Conservation (phyloP, 768 basidiomycete species). For the Rhizopogon sp. region DNA sequence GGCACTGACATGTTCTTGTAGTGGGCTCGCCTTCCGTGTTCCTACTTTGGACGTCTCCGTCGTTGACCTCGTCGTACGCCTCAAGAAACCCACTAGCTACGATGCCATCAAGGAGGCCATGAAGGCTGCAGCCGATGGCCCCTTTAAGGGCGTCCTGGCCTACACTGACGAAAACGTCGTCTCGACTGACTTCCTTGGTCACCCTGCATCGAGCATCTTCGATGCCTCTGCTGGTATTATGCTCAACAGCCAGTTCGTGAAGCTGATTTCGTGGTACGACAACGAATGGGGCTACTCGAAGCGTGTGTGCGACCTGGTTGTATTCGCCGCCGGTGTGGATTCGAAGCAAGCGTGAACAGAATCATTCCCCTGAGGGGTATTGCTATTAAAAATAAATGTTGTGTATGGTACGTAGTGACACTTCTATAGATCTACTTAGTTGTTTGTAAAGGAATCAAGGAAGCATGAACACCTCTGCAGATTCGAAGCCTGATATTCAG, state of each 20-base stretch:
- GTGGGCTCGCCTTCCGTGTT: conserved; percentile 95
- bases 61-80: conserved; percentile 92
- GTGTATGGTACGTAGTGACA: not conserved
- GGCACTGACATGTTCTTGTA: conserved; percentile 22
- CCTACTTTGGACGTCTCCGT: conserved; percentile 96
- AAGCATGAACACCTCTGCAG: no score
- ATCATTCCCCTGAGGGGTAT: not conserved
- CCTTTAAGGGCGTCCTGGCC: conserved; percentile 69
- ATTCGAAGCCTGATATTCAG: no score
- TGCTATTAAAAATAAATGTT: not conserved
- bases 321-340: conserved; percentile 77
- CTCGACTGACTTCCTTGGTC: conserved; percentile 88
- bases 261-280: conserved; percentile 95
- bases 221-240: conserved; percentile 91
- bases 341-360: conserved; percentile 13
- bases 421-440: not conserved
- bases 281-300: conserved; percentile 94
- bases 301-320: conserved; percentile 87
- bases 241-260: conserved; percentile 91
- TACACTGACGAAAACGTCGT: conserved; percentile 95
- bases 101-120: conserved; percentile 86
- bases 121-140: conserved; percentile 71
- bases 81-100: conserved; percentile 82
- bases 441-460: no score
- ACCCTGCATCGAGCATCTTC: conserved; percentile 81